A percentile compares a stretch with the other conserved stretches of the same genome.
Conservation (phyloP, 1,139 yeast species). For the Candida sp. region DNA sequence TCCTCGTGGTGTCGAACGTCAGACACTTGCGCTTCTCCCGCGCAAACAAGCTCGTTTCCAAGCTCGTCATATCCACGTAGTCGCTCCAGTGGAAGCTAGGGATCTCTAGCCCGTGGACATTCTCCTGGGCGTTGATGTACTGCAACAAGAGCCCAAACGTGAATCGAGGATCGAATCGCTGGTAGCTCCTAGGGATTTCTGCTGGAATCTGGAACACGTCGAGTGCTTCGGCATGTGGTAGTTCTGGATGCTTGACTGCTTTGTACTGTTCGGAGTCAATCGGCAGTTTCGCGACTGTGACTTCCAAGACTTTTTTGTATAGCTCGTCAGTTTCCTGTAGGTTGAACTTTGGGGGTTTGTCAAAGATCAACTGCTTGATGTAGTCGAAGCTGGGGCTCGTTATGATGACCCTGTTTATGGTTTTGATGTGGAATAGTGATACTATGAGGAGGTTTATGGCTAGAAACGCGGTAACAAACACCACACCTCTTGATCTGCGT, state of each 20-base stretch:
- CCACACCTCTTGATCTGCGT: constrained; percentile 23
- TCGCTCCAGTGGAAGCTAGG: constrained; percentile 45
- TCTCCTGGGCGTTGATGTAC: constrained; percentile 17
- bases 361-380: constrained; percentile 3
- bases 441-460: constrained; percentile 21
- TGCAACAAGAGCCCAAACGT: constrained; percentile 30
- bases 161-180: constrained; percentile 36
- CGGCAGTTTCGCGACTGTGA: not conserved
- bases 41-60: constrained; percentile 22
- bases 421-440: constrained; percentile 12
- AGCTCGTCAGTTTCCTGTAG: not conserved
- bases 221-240: not conserved
- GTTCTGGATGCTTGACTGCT: not conserved
- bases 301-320: constrained; percentile 1
- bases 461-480: constrained; percentile 18
- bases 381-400: constrained; percentile 8
- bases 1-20: constrained; percentile 24
- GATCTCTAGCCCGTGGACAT: constrained; percentile 11
- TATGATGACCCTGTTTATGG: constrained; percentile 10
- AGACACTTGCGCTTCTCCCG: constrained; percentile 23
- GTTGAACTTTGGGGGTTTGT: not conserved
- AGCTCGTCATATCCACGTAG: constrained; percentile 30
- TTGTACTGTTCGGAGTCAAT: not conserved
- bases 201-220: constrained; percentile 8
- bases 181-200: constrained; percentile 16